Percentiles rank a stretch among this genome's conserved stretches.
Evolutionary conservation across 108 stramenopile genomes (phyloP).

Genomic region (Ochromonas danica): DNA sequence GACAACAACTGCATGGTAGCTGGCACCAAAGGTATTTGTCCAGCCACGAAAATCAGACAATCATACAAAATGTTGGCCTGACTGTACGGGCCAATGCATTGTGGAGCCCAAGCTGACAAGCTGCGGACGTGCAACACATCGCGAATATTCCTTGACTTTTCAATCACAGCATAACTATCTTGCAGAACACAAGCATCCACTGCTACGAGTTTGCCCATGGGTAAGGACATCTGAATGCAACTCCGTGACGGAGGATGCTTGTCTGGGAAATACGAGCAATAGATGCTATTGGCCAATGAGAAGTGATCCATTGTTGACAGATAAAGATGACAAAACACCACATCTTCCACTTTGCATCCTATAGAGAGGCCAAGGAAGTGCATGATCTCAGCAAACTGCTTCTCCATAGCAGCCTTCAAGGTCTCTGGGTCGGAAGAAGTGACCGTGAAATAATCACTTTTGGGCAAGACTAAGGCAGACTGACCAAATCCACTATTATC

Average conservation of each 20-base stretch:
- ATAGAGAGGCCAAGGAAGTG: too few species aligned
- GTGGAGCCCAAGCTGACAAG: slow-evolving; percentile 89
- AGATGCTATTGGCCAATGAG: slow-evolving; percentile 75
- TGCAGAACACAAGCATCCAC: slow-evolving; percentile 75
- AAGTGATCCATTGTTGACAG: slow-evolving; percentile 84
- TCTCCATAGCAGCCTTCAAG: too few species aligned
- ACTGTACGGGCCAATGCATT: slow-evolving; percentile 96
- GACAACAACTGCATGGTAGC: slow-evolving; percentile 15
- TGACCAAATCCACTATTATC: not conserved
- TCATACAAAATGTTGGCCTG: slow-evolving; percentile 81
- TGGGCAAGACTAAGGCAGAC: not conserved
- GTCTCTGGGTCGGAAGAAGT: too few species aligned
- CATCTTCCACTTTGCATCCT: not conserved
- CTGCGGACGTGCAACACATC: slow-evolving; percentile 89
- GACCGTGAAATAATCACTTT: too few species aligned
- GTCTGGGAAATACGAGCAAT: too few species aligned
- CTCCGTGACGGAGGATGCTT: slow-evolving; percentile 75
- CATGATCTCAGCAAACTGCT: too few species aligned
- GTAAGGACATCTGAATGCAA: slow-evolving; percentile 74
- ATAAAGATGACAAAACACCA: slow-evolving; percentile 62
- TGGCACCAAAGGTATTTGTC: slow-evolving; percentile 23
- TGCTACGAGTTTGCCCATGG: slow-evolving; percentile 68
- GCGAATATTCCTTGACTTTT: not conserved
- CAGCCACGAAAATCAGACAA: slow-evolving; percentile 70
- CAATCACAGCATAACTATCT: slow-evolving; percentile 43